Percentiles rank a stretch among this genome's conserved stretches.
Conservation (phyloP, 2,329 filamentous ascomycete species). For the Trichophyton rubrum region DNA sequence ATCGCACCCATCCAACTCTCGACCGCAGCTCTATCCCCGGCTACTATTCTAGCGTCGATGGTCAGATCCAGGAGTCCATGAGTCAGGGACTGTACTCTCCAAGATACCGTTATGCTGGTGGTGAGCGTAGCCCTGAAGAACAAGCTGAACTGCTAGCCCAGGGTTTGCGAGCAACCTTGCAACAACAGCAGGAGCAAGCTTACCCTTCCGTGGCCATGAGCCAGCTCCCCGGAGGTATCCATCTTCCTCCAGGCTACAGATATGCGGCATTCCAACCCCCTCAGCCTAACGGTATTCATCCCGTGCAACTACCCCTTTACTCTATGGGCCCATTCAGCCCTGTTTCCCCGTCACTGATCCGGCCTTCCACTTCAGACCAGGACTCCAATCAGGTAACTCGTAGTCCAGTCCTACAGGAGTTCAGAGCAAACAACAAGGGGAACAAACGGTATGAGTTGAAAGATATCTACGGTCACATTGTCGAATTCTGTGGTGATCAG, state of each 20-base stretch:
- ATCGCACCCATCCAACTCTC: not conserved
- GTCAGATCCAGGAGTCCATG: constrained; percentile 13
- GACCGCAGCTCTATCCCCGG: not conserved
- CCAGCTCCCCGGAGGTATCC: not conserved
- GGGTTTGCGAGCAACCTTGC: constrained; percentile 37
- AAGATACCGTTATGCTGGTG: constrained; percentile 6
- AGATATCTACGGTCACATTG: constrained; percentile 76
- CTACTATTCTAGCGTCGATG: constrained; percentile 19
- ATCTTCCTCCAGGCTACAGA: constrained; percentile 20
- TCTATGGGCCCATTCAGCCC: constrained; percentile 4
- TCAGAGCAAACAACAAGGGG: constrained; percentile 58
- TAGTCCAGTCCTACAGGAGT: constrained; percentile 67
- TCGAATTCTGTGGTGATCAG: constrained; percentile 92
- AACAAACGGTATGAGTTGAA: constrained; percentile 64
- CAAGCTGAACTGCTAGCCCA: constrained; percentile 38
- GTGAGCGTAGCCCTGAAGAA: constrained; percentile 23
- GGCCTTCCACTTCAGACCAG: constrained; percentile 41
- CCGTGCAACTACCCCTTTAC: not conserved
- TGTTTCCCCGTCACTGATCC: constrained; percentile 24
- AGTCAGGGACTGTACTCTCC: constrained; percentile 29
- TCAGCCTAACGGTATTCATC: constrained; percentile 22
- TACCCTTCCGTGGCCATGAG: not conserved
- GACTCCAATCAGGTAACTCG: constrained; percentile 51
- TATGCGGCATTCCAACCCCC: constrained; percentile 22
- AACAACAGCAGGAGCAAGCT: constrained; percentile 19